Conservation (phyloP, 345 rosid species). For the Euphorbia pulcherrima region DNA sequence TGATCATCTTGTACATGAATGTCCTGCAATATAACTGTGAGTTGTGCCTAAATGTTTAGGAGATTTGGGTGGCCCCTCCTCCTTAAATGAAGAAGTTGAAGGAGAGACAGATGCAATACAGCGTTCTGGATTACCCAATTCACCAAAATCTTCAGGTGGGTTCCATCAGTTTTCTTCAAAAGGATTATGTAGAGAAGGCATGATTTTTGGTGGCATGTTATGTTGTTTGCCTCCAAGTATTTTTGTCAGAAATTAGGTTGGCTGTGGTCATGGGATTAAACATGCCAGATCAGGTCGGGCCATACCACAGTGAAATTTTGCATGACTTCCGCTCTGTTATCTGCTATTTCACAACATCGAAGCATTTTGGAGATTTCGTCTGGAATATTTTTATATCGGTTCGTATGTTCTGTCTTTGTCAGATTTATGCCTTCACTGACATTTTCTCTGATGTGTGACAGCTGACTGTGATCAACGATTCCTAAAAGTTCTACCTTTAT, state of each 20-base stretch:
- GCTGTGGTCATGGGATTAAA: slow-evolving; percentile 68
- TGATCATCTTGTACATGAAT: neutral
- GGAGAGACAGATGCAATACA: slow-evolving; percentile 47
- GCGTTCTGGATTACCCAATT: slow-evolving; percentile 75
- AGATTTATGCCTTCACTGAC: slow-evolving; percentile 54
- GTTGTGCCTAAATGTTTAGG: slow-evolving; percentile 35
- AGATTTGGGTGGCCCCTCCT: slow-evolving; percentile 84
- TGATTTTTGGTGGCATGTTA: slow-evolving; percentile 67
- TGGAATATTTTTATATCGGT: slow-evolving; percentile 62
- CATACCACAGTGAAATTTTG: slow-evolving; percentile 58
- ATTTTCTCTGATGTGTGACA: slow-evolving; percentile 53
- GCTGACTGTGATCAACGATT: slow-evolving; percentile 47
- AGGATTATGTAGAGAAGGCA: slow-evolving; percentile 76
- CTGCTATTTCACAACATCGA: slow-evolving; percentile 62
- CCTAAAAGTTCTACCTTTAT: slow-evolving; percentile 25
- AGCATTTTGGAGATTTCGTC: slow-evolving; percentile 63
- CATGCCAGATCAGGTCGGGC: slow-evolving; percentile 61
- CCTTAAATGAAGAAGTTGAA: slow-evolving; percentile 52
- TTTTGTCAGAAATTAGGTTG: slow-evolving; percentile 65
- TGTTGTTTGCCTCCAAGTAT: slow-evolving; percentile 57
- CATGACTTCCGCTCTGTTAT: slow-evolving; percentile 57
- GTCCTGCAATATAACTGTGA: neutral
- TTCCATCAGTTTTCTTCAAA: slow-evolving; percentile 87
- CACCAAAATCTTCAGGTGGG: slow-evolving; percentile 99
- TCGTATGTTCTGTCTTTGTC: slow-evolving; percentile 92